A percentile compares a stretch with the other conserved stretches of the same genome.
These are phyloP conservation scores for Haberlea rhodopensis DNA, from an alignment of 257 asterid genomes.

Conservation along the genomic window DNA sequence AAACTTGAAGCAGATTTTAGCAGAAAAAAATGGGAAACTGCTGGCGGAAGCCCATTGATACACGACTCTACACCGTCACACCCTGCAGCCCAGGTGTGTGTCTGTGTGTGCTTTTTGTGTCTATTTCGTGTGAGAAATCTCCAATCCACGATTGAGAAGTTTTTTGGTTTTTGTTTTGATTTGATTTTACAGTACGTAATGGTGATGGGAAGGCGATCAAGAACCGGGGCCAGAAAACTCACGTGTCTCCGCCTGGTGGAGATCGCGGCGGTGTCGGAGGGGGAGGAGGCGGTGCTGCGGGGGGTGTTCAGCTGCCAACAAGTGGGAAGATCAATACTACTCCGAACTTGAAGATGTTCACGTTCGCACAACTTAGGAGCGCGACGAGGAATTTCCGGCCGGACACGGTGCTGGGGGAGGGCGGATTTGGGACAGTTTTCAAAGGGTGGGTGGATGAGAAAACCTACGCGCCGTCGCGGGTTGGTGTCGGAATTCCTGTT, in stretches of 20 bases:
- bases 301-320: constrained; percentile 22
- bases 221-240: neutral
- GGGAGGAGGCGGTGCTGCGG: neutral
- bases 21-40: constrained; percentile 43
- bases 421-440: constrained; percentile 61
- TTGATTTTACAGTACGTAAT: constrained; percentile 2
- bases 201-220: neutral
- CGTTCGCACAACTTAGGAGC: constrained; percentile 38
- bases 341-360: constrained; percentile 48
- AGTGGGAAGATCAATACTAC: constrained; percentile 37
- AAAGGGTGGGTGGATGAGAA: constrained; percentile 52
- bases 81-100: constrained; percentile 38
- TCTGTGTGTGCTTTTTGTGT: too few relatives aligned
- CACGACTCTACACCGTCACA: constrained; percentile 23
- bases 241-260: neutral
- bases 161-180: neutral
- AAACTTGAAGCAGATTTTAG: constrained; percentile 1
- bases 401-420: constrained; percentile 56
- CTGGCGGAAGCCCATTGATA: constrained; percentile 41
- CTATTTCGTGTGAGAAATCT: neutral
- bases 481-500: constrained; percentile 74
- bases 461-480: constrained; percentile 62
- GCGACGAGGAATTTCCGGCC: constrained; percentile 59
- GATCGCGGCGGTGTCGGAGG: constrained; percentile 17
- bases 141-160: neutral